Percentiles rank a stretch among this genome's conserved stretches.
These are phyloP conservation scores for Globomyces pollinis-pini DNA, from an alignment of 192 early-diverging fungal genomes.

Conservation along the genomic window DNA sequence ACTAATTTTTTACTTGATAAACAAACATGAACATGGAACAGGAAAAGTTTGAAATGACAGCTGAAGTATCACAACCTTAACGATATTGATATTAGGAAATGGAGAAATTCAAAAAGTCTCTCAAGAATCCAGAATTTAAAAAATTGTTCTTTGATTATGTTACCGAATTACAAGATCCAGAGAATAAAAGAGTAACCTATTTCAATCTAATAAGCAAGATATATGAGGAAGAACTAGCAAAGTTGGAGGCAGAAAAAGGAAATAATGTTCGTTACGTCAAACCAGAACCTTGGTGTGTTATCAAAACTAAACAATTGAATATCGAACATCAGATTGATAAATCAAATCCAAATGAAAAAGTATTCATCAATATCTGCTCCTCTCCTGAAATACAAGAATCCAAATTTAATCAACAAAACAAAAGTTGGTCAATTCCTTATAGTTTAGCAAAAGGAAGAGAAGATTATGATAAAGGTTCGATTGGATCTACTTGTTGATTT, in stretches of 20 bases:
- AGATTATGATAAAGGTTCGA: constrained; percentile 46
- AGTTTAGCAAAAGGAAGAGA: constrained; percentile 31
- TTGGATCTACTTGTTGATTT: no score
- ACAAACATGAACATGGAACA: not conserved
- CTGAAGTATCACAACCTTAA: no score
- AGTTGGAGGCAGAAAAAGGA: constrained; percentile 44
- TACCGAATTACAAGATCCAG: constrained; percentile 50
- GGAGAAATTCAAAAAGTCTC: constrained; percentile 33
- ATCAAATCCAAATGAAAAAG: constrained; percentile 32
- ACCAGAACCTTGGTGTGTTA: constrained; percentile 30
- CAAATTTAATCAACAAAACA: constrained; percentile 12
- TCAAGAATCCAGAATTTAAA: constrained; percentile 47
- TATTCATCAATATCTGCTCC: constrained; percentile 49
- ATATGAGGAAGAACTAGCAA: constrained; percentile 43
- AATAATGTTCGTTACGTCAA: constrained; percentile 45
- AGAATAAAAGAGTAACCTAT: no score
- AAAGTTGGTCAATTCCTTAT: constrained; percentile 47
- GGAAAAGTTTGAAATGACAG: constrained; percentile 3
- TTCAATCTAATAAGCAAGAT: no score
- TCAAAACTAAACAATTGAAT: constrained; percentile 34
- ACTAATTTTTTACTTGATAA: no score
- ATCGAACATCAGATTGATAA: no score
- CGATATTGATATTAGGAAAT: no score
- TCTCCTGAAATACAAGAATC: constrained; percentile 29
- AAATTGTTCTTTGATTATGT: constrained; percentile 48